Evolutionary conservation across 164 flowering plant species (phyloP).

Genomic region (Kalanchoe fedtschenkoi): DNA sequence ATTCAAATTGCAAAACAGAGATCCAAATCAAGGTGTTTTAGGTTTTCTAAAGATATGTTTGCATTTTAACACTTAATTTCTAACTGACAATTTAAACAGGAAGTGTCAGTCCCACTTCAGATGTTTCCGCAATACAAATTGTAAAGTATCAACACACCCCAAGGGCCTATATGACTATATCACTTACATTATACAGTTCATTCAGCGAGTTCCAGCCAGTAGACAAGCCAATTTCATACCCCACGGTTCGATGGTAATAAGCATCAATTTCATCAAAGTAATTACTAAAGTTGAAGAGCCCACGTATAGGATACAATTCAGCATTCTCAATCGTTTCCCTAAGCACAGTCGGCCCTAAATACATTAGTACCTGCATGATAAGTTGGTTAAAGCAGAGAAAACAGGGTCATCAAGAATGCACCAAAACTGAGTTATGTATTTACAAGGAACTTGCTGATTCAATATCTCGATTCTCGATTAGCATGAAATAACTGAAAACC

Average conservation of each 20-base stretch:
- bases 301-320: conserved; percentile 73
- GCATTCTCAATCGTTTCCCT: conserved; percentile 67
- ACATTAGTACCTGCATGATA: conserved; percentile 58
- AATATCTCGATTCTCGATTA: not conserved
- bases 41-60: no score
- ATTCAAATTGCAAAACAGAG: no score
- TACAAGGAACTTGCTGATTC: not conserved
- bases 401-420: not conserved
- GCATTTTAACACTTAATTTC: not conserved
- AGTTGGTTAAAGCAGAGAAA: not conserved
- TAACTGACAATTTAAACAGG: not conserved
- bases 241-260: conserved; percentile 55
- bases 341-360: conserved; percentile 53
- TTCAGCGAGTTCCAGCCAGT: conserved; percentile 80
- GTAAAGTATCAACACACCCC: not conserved
- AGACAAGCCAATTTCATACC: conserved; percentile 65
- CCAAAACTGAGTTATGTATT: not conserved
- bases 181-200: conserved; percentile 59
- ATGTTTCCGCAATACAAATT: not conserved
- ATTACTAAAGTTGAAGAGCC: conserved; percentile 64
- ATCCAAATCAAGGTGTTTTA: no score
- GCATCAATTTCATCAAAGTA: conserved; percentile 78
- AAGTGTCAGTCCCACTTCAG: not conserved
- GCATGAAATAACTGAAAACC: no score
- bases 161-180: not conserved